phyloP scores from a whole-genome alignment of 148 eudicot species.

The Cornus florida region DNA sequence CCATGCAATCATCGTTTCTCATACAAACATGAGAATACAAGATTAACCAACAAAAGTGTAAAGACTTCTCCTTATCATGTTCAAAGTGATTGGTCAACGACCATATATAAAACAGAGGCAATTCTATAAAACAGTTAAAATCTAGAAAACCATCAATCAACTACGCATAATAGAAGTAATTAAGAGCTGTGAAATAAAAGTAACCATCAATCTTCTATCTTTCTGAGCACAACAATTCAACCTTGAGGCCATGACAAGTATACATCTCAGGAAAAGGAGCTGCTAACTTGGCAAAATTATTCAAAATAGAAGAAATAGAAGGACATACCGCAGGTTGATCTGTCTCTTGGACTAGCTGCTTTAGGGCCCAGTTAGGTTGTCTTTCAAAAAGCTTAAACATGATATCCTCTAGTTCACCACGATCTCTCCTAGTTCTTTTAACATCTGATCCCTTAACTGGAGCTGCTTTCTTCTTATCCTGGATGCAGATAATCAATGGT shows the following conservation, averaged over 20 bases:
- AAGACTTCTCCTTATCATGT: not conserved
- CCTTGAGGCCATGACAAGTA: not conserved
- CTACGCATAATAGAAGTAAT: no score
- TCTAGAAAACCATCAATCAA: not conserved
- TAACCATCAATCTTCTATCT: no score
- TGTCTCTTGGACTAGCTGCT: conserved; percentile 93
- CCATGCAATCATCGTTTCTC: not conserved
- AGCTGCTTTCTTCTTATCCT: conserved; percentile 86
- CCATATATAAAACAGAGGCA: not conserved
- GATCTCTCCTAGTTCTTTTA: conserved; percentile 97
- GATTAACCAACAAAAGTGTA: not conserved
- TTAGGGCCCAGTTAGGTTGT: conserved; percentile 94
- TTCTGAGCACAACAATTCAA: not conserved
- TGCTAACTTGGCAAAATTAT: not conserved
- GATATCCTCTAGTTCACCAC: conserved; percentile 91
- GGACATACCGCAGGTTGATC: conserved; percentile 94
- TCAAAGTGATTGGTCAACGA: not conserved
- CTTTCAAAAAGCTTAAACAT: conserved; percentile 96
- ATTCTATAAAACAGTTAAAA: not conserved
- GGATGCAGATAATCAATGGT: not conserved
- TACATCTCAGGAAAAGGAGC: not conserved
- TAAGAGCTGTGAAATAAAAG: no score
- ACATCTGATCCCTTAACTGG: conserved; percentile 86
- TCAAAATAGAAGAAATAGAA: conserved; percentile 8
- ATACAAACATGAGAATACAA: not conserved